Conservation (phyloP, 2,329 filamentous ascomycete genomes). For the Pseudocercospora crystallina region DNA sequence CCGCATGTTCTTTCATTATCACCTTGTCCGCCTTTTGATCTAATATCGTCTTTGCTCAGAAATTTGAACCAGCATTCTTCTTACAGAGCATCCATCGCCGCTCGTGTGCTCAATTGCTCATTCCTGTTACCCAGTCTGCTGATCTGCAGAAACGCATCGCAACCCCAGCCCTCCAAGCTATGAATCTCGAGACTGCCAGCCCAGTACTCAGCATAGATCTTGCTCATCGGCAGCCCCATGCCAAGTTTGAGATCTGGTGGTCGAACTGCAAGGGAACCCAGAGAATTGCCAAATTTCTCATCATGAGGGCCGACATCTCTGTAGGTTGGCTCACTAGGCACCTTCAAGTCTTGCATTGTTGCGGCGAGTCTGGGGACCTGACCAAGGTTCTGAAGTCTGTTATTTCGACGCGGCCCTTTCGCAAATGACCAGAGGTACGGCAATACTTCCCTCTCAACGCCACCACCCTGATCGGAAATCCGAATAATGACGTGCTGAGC, state of each 20-base stretch:
- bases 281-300: constrained; percentile 59
- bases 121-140: constrained; percentile 97
- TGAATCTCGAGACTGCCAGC: constrained; percentile 88
- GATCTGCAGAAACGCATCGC: constrained; percentile 94
- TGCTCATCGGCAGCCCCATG: constrained; percentile 89
- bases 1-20: too few relatives aligned
- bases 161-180: constrained; percentile 91
- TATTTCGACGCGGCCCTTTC: constrained; percentile 79
- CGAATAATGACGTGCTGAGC: constrained; percentile 94
- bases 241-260: constrained; percentile 85
- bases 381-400: constrained; percentile 78
- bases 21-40: too few relatives aligned
- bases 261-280: constrained; percentile 76
- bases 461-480: constrained; percentile 92
- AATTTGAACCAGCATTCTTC: too few relatives aligned
- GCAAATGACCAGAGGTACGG: constrained; percentile 96
- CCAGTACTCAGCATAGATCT: constrained; percentile 98
- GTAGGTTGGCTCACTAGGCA: constrained; percentile 22
- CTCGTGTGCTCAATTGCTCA: constrained; percentile 72
- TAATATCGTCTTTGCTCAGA: too few relatives aligned
- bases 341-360: constrained; percentile 70
- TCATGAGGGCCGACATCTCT: constrained; percentile 18
- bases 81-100: constrained; percentile 48
- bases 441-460: constrained; percentile 79
- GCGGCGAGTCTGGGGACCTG: constrained; percentile 89